Evolutionary conservation across 306 rosid genomes (phyloP).

Genomic region (Vigna hirtella): DNA sequence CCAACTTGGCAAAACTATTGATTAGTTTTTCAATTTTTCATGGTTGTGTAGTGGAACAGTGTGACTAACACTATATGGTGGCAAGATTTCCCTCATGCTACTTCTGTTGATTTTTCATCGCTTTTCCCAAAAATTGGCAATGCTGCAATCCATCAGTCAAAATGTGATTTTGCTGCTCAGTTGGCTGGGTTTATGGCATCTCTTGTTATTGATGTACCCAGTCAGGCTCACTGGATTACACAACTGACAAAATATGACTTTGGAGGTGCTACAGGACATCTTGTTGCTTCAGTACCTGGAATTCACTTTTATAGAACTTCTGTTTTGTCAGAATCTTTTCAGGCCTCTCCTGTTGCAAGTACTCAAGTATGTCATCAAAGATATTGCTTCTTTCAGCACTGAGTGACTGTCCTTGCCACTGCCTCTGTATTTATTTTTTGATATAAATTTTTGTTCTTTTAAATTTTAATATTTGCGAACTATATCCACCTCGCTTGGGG

Average conservation of each 20-base stretch:
- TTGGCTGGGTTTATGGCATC: conserved; percentile 89
- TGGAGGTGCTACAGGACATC: conserved; percentile 71
- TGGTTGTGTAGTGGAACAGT: conserved; percentile 64
- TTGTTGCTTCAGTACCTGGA: conserved; percentile 82
- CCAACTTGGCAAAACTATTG: conserved; percentile 18
- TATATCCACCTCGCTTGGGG: conserved; percentile 26
- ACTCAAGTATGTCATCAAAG: conserved; percentile 36
- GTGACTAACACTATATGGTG: conserved; percentile 92
- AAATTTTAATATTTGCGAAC: conserved; percentile 20
- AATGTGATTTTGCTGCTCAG: conserved; percentile 76
- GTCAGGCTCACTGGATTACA: conserved; percentile 75
- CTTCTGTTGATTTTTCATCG: conserved; percentile 57
- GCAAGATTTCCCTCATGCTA: conserved; percentile 79
- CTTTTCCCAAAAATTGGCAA: conserved; percentile 61
- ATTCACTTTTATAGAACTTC: conserved; percentile 63
- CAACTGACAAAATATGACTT: conserved; percentile 80
- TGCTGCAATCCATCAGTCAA: conserved; percentile 42
- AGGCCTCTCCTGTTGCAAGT: conserved; percentile 55
- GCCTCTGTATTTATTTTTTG: not conserved
- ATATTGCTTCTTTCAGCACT: conserved; percentile 30
- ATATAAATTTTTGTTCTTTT: conserved; percentile 25
- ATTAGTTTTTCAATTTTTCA: conserved; percentile 41
- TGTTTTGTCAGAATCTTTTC: conserved; percentile 47
- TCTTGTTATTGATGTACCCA: conserved; percentile 72
- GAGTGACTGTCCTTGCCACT: conserved; percentile 27